Evolutionary conservation across 2,329 filamentous ascomycete genomes (phyloP).

Genomic region (Paracorniculantispora psalliotae): DNA sequence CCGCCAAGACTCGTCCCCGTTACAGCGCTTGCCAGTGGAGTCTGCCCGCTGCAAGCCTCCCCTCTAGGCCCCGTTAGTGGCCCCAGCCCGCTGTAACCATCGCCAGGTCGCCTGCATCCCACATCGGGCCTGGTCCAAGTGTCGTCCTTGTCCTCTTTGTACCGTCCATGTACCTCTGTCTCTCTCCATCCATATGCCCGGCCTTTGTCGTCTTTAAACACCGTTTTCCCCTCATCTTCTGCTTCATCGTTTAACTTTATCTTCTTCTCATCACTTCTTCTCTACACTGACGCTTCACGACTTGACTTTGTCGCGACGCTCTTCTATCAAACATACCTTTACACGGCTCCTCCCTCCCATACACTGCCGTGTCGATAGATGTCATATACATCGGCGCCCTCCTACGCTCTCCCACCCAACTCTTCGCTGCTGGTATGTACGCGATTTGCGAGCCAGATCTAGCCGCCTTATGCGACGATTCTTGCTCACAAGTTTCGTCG

Average conservation of each 20-base stretch:
- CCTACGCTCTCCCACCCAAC: slow-evolving; percentile 1
- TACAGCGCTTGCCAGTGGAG: neutral
- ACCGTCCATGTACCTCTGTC: neutral
- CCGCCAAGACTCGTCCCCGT: neutral
- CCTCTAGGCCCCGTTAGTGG: neutral
- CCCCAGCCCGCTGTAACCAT: neutral
- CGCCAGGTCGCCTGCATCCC: too few relatives aligned
- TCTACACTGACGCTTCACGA: neutral
- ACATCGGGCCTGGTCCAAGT: neutral
- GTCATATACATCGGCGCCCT: neutral
- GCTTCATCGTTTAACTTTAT: neutral
- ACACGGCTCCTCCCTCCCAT: neutral
- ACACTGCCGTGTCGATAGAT: slow-evolving; percentile 4
- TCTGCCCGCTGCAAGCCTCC: neutral
- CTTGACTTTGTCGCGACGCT: neutral
- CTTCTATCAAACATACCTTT: neutral
- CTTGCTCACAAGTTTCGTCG: too few relatives aligned
- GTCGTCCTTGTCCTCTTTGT: too few relatives aligned
- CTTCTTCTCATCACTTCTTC: neutral
- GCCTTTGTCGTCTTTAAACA: slow-evolving; percentile 1
- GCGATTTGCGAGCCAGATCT: neutral
- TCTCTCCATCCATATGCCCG: neutral
- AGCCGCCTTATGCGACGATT: too few relatives aligned
- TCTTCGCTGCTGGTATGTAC: slow-evolving; percentile 3
- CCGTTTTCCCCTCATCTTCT: slow-evolving; percentile 7